phyloP scores from a whole-genome alignment of 2,329 filamentous ascomycete species.

The Chaetoscypha palmicola region DNA sequence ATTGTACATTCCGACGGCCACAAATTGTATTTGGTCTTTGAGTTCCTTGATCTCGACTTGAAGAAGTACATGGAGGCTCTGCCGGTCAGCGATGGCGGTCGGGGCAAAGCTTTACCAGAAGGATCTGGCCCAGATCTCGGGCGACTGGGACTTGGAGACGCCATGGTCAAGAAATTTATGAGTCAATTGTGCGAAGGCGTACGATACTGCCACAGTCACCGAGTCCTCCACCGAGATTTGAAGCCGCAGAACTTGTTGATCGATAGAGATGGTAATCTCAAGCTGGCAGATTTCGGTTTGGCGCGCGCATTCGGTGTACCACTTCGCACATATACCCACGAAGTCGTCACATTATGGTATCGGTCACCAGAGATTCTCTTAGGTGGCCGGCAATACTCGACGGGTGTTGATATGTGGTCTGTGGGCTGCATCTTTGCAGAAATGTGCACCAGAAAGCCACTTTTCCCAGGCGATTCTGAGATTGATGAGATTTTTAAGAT shows the following conservation, averaged over 20 bases:
- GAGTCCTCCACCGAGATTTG: constrained; percentile 78
- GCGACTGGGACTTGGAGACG: constrained; percentile 65
- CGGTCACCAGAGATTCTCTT: constrained; percentile 84
- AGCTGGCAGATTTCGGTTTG: constrained; percentile 84
- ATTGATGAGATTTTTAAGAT: constrained; percentile 95
- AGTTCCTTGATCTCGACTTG: constrained; percentile 84
- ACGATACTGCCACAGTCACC: constrained; percentile 81
- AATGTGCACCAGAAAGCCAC: constrained; percentile 89
- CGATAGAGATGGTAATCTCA: constrained; percentile 78
- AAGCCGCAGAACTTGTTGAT: constrained; percentile 91
- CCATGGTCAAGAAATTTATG: constrained; percentile 91
- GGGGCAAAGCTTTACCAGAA: constrained; percentile 78
- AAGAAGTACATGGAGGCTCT: constrained; percentile 97
- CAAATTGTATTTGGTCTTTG: constrained; percentile 89
- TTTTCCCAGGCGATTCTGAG: constrained; percentile 88
- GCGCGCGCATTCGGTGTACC: constrained; percentile 88
- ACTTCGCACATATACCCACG: constrained; percentile 85
- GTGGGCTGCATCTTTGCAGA: constrained; percentile 92
- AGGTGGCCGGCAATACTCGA: constrained; percentile 86
- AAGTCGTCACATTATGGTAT: constrained; percentile 94
- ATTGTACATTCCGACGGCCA: constrained; percentile 93
- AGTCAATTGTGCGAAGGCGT: constrained; percentile 78
- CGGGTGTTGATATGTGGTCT: constrained; percentile 94
- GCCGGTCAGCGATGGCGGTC: constrained; percentile 74
- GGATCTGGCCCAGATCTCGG: constrained; percentile 58